These are phyloP conservation scores for Botrytis fabae DNA, from an alignment of 2,329 filamentous ascomycete genomes.

Conservation along the genomic window DNA sequence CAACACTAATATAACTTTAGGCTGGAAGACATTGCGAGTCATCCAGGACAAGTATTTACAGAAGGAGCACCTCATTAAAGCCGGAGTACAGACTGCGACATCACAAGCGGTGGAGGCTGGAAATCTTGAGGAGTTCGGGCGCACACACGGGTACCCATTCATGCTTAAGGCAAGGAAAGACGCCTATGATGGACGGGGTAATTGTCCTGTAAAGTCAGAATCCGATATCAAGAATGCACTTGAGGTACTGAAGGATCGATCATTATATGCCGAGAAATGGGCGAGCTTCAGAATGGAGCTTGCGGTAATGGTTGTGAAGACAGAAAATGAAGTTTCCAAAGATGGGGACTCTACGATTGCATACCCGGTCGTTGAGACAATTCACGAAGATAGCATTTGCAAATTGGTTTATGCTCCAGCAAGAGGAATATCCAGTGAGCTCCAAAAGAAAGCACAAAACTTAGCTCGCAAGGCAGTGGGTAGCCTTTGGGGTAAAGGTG, in stretches of 20 bases:
- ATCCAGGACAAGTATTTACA: slow-evolving; percentile 95
- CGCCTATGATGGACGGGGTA: slow-evolving; percentile 87
- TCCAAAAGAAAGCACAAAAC: slow-evolving; percentile 67
- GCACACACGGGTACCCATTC: slow-evolving; percentile 73
- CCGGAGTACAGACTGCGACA: slow-evolving; percentile 71
- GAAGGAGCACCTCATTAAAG: slow-evolving; percentile 72
- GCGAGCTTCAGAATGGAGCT: slow-evolving; percentile 83
- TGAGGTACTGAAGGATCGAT: slow-evolving; percentile 65
- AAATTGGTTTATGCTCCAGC: slow-evolving; percentile 88
- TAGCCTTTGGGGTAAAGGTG: slow-evolving; percentile 81
- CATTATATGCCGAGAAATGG: slow-evolving; percentile 72
- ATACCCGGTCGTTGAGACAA: slow-evolving; percentile 89
- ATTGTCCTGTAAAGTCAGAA: slow-evolving; percentile 62
- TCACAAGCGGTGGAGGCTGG: slow-evolving; percentile 57
- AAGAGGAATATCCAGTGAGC: slow-evolving; percentile 61
- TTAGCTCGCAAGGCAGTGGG: slow-evolving; percentile 78
- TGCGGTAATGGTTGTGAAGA: slow-evolving; percentile 93
- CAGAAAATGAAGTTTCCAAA: slow-evolving; percentile 59
- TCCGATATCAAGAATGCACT: slow-evolving; percentile 66
- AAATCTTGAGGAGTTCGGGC: slow-evolving; percentile 61
- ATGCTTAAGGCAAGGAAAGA: slow-evolving; percentile 92
- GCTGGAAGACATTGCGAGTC: slow-evolving; percentile 79
- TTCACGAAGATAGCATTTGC: slow-evolving; percentile 95
- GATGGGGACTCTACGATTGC: slow-evolving; percentile 58
- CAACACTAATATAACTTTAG: slow-evolving; percentile 69